Conservation (phyloP, 495 filamentous ascomycete species). For the Hyphodiscus hymeniophilus region DNA sequence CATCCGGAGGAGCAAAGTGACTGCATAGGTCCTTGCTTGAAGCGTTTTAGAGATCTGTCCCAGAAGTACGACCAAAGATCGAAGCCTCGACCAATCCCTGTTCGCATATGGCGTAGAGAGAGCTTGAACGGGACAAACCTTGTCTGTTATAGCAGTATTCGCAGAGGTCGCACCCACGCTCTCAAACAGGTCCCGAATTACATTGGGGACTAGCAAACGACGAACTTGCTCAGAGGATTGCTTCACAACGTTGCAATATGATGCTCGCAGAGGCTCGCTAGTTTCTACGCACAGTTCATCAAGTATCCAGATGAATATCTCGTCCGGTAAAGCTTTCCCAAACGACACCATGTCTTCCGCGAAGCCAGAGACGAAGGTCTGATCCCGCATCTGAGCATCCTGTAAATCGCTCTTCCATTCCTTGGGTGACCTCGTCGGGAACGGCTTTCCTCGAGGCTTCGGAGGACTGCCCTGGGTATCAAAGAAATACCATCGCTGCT, state of each 20-base stretch:
- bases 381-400: conserved; percentile 44
- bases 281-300: conserved; percentile 54
- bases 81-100: conserved; percentile 14
- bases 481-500: conserved; percentile 57
- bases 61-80: conserved; percentile 13
- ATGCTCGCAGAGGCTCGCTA: conserved; percentile 51
- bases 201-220: conserved; percentile 29
- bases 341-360: conserved; percentile 49
- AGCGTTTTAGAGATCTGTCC: conserved; percentile 3
- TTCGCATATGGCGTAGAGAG: conserved; percentile 1
- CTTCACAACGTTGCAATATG: conserved; percentile 47
- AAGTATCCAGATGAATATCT: conserved; percentile 67
- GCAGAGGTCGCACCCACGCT: conserved; percentile 31
- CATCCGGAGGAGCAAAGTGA: conserved; percentile 17
- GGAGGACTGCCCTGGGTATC: conserved; percentile 35
- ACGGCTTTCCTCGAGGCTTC: conserved; percentile 20
- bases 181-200: conserved; percentile 32
- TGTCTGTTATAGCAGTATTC: conserved; percentile 17
- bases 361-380: conserved; percentile 62
- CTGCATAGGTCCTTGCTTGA: conserved; percentile 5
- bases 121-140: conserved; percentile 12
- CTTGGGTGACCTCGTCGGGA: conserved; percentile 22
- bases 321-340: conserved; percentile 50
- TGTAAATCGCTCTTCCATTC: conserved; percentile 32
- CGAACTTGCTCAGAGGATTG: conserved; percentile 28